Conservation (phyloP, 805 yeast species). For the Metschnikowia colocasiae region DNA sequence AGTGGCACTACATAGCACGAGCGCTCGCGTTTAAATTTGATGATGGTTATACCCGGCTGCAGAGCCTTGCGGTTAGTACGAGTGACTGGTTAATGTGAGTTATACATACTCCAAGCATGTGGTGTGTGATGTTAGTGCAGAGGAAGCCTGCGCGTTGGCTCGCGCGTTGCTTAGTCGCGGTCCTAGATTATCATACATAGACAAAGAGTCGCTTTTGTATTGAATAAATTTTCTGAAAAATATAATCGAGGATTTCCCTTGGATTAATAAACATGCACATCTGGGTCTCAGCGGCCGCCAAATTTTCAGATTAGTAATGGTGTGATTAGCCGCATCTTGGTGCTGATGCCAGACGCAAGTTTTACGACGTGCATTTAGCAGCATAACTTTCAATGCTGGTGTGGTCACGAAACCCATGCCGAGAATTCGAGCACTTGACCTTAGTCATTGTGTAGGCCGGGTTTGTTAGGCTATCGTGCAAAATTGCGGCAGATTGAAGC, state of each 20-base stretch:
- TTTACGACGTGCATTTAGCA: background rate
- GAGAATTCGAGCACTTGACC: background rate
- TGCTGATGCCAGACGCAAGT: too few relatives aligned
- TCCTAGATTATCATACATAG: too few relatives aligned
- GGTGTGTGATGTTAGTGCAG: background rate
- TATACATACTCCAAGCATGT: constrained; percentile 1
- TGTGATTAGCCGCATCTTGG: background rate
- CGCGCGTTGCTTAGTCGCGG: background rate
- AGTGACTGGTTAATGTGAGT: background rate
- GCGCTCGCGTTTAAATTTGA: constrained; percentile 35
- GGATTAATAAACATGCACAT: too few relatives aligned
- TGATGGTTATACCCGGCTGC: constrained; percentile 25
- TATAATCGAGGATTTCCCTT: too few relatives aligned
- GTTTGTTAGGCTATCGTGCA: too few relatives aligned
- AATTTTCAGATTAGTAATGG: background rate
- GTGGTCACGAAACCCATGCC: background rate
- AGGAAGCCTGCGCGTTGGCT: background rate
- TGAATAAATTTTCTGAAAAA: too few relatives aligned
- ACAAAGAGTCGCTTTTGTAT: too few relatives aligned
- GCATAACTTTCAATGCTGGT: background rate
- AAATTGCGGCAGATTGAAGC: background rate
- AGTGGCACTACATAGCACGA: constrained; percentile 31
- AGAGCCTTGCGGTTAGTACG: constrained; percentile 16
- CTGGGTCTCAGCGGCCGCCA: too few relatives aligned
- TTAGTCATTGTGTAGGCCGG: background rate